Percentiles rank a stretch among this genome's conserved stretches.
Evolutionary conservation across 2,329 filamentous ascomycete species (phyloP).

Genomic region (Cadophora sp.): DNA sequence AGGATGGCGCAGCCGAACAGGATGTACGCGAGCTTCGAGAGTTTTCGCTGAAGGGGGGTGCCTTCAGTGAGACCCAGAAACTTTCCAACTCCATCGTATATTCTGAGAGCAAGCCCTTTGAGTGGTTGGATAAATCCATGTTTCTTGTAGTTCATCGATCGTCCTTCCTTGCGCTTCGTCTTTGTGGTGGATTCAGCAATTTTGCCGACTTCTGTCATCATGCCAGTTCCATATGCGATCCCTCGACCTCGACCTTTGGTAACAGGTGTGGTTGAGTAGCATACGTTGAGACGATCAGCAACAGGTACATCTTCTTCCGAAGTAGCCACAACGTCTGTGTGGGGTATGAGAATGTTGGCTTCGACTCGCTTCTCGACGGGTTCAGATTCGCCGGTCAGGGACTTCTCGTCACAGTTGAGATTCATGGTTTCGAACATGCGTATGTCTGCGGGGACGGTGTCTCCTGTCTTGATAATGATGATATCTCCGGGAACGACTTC

Average conservation of each 20-base stretch:
- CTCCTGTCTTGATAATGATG: constrained; percentile 88
- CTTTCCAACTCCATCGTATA: constrained; percentile 55
- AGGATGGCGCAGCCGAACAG: constrained; percentile 63
- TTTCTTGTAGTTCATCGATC: constrained; percentile 53
- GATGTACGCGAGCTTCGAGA: constrained; percentile 68
- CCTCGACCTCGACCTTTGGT: constrained; percentile 61
- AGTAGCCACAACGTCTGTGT: constrained; percentile 35
- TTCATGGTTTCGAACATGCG: constrained; percentile 62
- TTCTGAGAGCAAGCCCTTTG: constrained; percentile 55
- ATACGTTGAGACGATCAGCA: constrained; percentile 61
- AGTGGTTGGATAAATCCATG: constrained; percentile 52
- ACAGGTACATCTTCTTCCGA: constrained; percentile 54
- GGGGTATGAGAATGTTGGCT: constrained; percentile 48
- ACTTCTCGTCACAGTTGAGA: constrained; percentile 82
- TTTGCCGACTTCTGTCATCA: constrained; percentile 63
- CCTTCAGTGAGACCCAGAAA: constrained; percentile 67
- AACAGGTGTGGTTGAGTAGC: constrained; percentile 61
- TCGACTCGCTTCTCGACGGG: constrained; percentile 82
- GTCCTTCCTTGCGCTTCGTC: constrained; percentile 59
- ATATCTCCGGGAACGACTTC: constrained; percentile 79
- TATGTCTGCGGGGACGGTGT: constrained; percentile 94
- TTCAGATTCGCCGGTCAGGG: constrained; percentile 97
- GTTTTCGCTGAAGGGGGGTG: constrained; percentile 69
- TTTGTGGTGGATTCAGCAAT: constrained; percentile 57
- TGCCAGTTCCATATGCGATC: constrained; percentile 60